phyloP scores from a whole-genome alignment of 345 rosid species.

The Kandelia obovata region DNA sequence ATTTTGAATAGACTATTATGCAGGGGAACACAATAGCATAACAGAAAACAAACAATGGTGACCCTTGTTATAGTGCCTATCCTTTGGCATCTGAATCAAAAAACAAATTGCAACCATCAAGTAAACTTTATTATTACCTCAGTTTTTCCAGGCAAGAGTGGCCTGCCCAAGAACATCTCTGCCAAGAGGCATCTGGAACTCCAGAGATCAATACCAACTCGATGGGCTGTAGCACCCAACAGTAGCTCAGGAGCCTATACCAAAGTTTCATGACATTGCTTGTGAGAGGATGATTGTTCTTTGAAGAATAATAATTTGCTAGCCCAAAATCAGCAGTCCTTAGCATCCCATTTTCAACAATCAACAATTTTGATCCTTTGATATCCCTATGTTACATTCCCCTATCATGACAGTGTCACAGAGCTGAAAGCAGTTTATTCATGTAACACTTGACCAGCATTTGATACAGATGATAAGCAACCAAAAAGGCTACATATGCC shows the following conservation, averaged over 20 bases:
- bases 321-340: constrained; percentile 68
- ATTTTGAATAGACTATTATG: not conserved
- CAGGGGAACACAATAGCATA: not conserved
- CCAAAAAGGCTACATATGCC: not conserved
- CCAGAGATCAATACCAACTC: constrained; percentile 65
- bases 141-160: constrained; percentile 57
- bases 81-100: not conserved
- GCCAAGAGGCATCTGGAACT: constrained; percentile 70
- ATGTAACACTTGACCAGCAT: constrained; percentile 57
- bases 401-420: constrained; percentile 58
- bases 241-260: constrained; percentile 69
- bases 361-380: constrained; percentile 60
- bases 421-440: constrained; percentile 57
- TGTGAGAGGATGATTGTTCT: constrained; percentile 43
- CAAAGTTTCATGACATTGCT: constrained; percentile 59
- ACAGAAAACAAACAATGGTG: not conserved
- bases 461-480: constrained; percentile 9
- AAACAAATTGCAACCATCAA: not conserved
- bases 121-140: constrained; percentile 34
- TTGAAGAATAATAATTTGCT: constrained; percentile 43
- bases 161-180: constrained; percentile 54
- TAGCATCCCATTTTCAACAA: constrained; percentile 48
- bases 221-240: constrained; percentile 51
- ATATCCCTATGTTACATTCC: constrained; percentile 59
- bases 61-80: too few relatives aligned